phyloP scores from a whole-genome alignment of 306 rosid genomes.

The Acacia confusa region DNA sequence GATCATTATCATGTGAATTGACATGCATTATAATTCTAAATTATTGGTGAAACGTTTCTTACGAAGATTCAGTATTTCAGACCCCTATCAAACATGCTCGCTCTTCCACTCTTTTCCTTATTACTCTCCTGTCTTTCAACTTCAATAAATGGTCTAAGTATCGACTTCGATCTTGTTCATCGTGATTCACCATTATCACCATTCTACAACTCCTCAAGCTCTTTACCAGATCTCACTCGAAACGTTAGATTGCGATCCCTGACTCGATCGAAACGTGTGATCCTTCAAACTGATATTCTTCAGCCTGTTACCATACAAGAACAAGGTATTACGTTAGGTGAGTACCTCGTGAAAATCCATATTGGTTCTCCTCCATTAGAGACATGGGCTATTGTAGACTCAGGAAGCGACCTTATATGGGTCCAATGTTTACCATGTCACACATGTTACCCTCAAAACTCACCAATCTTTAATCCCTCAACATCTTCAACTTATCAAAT shows the following conservation, averaged over 20 bases:
- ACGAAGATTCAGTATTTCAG: neutral
- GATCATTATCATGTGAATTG: neutral
- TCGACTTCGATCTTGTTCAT: neutral
- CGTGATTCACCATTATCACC: neutral
- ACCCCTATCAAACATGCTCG: neutral
- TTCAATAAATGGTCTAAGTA: neutral
- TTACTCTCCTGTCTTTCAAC: neutral
- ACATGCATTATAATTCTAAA: too few relatives aligned
- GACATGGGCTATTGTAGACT: neutral
- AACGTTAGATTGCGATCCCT: neutral
- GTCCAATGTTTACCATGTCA: conserved; percentile 10
- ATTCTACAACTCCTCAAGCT: neutral
- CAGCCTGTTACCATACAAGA: neutral
- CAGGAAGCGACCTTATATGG: conserved; percentile 26
- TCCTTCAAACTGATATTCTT: neutral
- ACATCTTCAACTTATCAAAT: neutral
- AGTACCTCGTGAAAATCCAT: conserved; percentile 9
- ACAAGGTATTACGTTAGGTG: neutral
- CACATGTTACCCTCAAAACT: neutral
- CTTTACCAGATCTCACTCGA: neutral
- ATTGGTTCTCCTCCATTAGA: conserved; percentile 4
- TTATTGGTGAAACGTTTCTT: neutral
- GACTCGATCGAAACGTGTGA: neutral
- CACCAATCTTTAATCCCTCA: neutral
- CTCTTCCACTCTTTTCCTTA: neutral